Evolutionary conservation across 2,329 filamentous ascomycete genomes (phyloP), one percentile per base, ranked within the genome.

Genomic region (Fusarium tuaranense): DNA sequence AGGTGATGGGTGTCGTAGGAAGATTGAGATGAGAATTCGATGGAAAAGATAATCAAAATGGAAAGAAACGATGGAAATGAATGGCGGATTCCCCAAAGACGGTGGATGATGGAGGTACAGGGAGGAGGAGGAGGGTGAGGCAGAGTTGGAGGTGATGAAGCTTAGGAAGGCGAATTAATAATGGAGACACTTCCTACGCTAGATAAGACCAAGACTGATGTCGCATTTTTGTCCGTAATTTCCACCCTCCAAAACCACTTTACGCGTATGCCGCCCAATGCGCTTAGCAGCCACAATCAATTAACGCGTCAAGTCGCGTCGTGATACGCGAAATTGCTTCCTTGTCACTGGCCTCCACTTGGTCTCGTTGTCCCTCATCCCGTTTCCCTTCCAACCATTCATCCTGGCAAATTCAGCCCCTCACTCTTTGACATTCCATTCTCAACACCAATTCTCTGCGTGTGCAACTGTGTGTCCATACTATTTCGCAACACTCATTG

Each of bases 251-350:
- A 1, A 20, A 72, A 76, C 76, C 78, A 81, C 83, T 85, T 85
- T 82, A 83, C 82, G 79, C 82, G 84, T 73, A 30, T 12, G 6
- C 2, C 13, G 78, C 69, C n/a, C 70, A 79, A 69, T 0, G 10
- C 77, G 82, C n/a, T 68, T 83, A 83, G 82, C 73, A 76, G 48
- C 8, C 8, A 39, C 77, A 64, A 66, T 71, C 83, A 86, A 83
- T 87, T 85, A 83, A 88, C 86, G 85, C 85, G 86, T 81, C 67
- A 36, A 22, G 58, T 55, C 80, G 79, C 81, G 80, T 74, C 46
- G 57, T n/a, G 30, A 64, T 18, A 74, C 79, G 72, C 76, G 76
- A 81, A 76, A 77, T 77, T 77, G 66, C 66, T 69, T 65, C 72
- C 73, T 61, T 67, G 67, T 69, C 63, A 20, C 60, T 30, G 44